phyloP scores from a whole-genome alignment of 192 early-diverging fungal genomes.

The Coemansia sp. region DNA sequence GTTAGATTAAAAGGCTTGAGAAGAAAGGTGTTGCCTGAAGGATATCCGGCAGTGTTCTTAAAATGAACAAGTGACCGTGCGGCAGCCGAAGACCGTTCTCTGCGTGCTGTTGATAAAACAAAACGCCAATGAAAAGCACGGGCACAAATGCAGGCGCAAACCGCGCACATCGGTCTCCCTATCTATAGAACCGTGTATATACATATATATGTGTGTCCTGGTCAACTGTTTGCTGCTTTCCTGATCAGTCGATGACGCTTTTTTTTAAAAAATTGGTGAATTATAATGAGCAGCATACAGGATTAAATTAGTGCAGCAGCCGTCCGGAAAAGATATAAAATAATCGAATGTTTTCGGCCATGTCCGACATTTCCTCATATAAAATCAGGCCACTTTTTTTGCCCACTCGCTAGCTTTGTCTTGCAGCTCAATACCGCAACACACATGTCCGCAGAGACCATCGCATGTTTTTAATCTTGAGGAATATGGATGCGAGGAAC shows the following conservation, averaged over 20 bases:
- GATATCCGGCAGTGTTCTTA: background rate
- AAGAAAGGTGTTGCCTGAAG: background rate
- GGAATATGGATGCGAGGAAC: background rate
- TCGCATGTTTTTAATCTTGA: background rate
- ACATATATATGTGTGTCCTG: too few species aligned
- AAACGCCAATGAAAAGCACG: too few species aligned
- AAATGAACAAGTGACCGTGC: background rate
- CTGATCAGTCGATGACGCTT: background rate
- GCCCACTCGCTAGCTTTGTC: background rate
- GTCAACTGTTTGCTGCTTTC: background rate
- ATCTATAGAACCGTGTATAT: too few species aligned
- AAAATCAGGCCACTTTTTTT: slow-evolving; percentile 1
- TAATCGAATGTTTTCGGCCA: background rate
- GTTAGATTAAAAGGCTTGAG: background rate
- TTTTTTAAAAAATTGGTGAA: background rate
- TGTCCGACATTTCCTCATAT: background rate
- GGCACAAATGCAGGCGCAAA: too few species aligned
- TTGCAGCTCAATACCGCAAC: slow-evolving; percentile 1
- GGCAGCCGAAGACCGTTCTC: background rate
- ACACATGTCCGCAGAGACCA: background rate
- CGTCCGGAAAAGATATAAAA: background rate
- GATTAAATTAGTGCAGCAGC: background rate
- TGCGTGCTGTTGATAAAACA: too few species aligned
- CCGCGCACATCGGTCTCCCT: too few species aligned
- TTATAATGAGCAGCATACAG: background rate